Conservation (phyloP, 2,329 filamentous ascomycete genomes). For the Diaporthe australafricana region DNA sequence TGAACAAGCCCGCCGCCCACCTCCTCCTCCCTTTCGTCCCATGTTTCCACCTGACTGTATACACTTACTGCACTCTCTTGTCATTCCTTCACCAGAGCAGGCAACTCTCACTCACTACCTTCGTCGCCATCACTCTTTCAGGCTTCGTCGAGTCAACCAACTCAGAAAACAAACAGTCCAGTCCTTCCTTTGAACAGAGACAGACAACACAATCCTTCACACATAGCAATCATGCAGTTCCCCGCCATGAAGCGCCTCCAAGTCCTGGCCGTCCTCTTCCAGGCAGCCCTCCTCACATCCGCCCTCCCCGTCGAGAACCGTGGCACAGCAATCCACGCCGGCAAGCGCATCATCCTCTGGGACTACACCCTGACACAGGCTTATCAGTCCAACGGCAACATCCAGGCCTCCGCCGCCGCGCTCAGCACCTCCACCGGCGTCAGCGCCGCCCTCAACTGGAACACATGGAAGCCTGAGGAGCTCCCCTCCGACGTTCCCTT, state of each 20-base stretch:
- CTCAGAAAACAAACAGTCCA: not conserved
- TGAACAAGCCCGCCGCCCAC: constrained; percentile 13
- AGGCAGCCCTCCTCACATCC: constrained; percentile 22
- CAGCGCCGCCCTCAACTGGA: constrained; percentile 54
- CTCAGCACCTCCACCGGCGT: constrained; percentile 49
- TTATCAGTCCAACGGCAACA: constrained; percentile 4
- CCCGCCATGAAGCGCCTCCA: constrained; percentile 27
- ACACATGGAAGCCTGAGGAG: constrained; percentile 54
- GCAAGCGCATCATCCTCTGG: constrained; percentile 55
- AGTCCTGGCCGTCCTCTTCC: constrained; percentile 26
- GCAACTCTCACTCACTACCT: constrained; percentile 26
- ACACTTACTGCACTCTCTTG: constrained; percentile 26
- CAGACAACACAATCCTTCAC: constrained; percentile 18
- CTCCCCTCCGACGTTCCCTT: constrained; percentile 49
- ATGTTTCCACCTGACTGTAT: not conserved
- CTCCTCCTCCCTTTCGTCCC: not conserved
- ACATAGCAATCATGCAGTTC: constrained; percentile 23
- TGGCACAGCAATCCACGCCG: constrained; percentile 38
- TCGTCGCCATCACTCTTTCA: constrained; percentile 28
- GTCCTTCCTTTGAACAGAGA: constrained; percentile 16
- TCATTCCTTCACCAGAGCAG: constrained; percentile 29
- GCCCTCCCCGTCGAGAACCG: constrained; percentile 24
- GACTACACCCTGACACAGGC: constrained; percentile 53
- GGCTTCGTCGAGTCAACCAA: constrained; percentile 19
- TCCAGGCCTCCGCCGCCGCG: constrained; percentile 1